Conservation (phyloP, 352 stramenopile species). For the Nothophytophthora sp. region DNA sequence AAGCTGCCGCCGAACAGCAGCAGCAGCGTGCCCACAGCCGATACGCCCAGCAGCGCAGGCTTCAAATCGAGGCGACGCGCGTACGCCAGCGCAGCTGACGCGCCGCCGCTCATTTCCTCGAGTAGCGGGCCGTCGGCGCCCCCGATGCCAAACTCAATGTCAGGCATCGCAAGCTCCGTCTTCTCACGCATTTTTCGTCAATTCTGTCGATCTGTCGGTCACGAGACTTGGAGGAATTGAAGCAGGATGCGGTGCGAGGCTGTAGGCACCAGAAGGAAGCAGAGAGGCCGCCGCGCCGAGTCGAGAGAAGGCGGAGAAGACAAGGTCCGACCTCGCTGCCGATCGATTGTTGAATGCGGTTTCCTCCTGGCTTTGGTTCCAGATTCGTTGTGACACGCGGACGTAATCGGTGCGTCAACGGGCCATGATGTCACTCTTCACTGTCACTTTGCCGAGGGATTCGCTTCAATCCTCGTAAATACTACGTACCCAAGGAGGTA, state of each 20-base stretch:
- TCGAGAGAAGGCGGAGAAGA: no score
- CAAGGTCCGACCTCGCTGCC: no score
- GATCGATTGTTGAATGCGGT: no score
- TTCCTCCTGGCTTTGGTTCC: background rate
- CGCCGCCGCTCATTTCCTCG: constrained; percentile 16
- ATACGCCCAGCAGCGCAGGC: constrained; percentile 61
- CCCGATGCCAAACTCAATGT: constrained; percentile 9
- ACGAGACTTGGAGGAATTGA: no score
- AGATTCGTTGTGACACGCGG: background rate
- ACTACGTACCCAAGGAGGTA: no score
- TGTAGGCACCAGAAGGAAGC: no score
- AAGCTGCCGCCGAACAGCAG: constrained; percentile 74
- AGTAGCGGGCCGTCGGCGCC: constrained; percentile 1
- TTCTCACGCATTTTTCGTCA: constrained; percentile 1
- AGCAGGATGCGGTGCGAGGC: no score
- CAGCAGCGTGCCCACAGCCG: constrained; percentile 53
- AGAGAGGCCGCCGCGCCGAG: no score
- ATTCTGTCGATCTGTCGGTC: no score
- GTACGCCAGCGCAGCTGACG: constrained; percentile 55
- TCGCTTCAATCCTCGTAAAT: background rate
- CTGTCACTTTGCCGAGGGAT: background rate
- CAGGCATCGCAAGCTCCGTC: background rate
- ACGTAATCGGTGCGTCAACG: background rate
- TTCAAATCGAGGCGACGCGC: constrained; percentile 64
- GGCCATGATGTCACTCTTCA: background rate